phyloP scores from a whole-genome alignment of 176 grass and related monocot species.

The Avena sativa region DNA sequence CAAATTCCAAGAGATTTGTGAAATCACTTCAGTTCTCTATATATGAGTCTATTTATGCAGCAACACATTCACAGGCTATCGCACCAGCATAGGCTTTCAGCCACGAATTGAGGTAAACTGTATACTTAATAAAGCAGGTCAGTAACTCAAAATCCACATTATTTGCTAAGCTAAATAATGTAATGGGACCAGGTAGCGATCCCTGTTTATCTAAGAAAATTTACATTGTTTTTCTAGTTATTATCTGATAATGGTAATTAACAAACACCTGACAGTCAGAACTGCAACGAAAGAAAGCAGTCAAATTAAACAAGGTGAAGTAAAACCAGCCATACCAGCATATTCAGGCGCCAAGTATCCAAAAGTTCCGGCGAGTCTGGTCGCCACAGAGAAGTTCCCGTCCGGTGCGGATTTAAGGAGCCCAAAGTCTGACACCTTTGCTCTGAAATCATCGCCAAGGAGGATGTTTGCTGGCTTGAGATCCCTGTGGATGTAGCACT shows the following conservation, averaged over 20 bases:
- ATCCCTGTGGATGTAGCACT: slow-evolving; percentile 96
- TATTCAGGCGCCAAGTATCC: slow-evolving; percentile 99
- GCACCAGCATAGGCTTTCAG: background rate
- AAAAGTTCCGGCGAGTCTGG: slow-evolving; percentile 93
- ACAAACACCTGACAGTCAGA: background rate
- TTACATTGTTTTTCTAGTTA: too few relatives aligned
- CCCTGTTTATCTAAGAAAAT: too few relatives aligned
- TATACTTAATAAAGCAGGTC: background rate
- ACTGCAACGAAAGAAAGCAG: background rate
- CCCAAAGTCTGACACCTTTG: slow-evolving; percentile 94
- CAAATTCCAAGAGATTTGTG: too few relatives aligned
- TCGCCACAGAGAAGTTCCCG: slow-evolving; percentile 90
- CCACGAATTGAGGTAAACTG: background rate
- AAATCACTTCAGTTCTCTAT: background rate
- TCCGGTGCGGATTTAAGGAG: slow-evolving; percentile 86
- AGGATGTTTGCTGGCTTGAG: slow-evolving; percentile 96
- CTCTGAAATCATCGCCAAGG: slow-evolving; percentile 81
- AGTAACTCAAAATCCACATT: background rate
- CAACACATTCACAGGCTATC: background rate
- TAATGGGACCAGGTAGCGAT: too few relatives aligned
- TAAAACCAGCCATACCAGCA: slow-evolving; percentile 68
- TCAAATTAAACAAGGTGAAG: background rate
- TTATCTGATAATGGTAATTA: background rate
- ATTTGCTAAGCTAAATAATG: too few relatives aligned
- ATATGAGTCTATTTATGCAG: background rate